Base-by-base conservation (phyloP, 2,329 filamentous ascomycete species). In the Fusarium xylarioides region DNA sequence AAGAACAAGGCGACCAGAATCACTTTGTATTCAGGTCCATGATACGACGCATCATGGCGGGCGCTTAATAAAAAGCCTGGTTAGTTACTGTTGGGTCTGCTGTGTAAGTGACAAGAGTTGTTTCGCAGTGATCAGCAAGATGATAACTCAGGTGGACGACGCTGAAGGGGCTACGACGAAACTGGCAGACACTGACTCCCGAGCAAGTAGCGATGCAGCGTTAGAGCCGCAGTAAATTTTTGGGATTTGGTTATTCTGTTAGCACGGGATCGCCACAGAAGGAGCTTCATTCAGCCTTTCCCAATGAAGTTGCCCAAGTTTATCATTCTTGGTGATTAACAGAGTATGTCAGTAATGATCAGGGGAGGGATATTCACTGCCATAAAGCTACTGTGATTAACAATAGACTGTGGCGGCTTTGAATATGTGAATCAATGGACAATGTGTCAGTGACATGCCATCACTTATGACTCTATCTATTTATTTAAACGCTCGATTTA, bases 291-390 rank as follows among this genome's bases (percentile, higher is more conserved):
- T 14, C 19, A 11, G 9, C 19, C 7, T 44, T 11, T 28, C 6
- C 18, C 8, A 10, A 21, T 28, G 14, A 21, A 28, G 26, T 28
- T 28, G 19, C 44, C 44, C 18, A 15, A 28, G 7, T 28, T 28
- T 4, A 19, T 11, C 14, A 5, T 28, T 19, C 12, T 15, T 7
- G 11, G 26, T 21, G 26, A 47, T 28, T 47, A 7, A 15, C 12
- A 21, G 9, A 5, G 11, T 0, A 6, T 19, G 5, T 12, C 42
- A 11, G 12, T 10, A 21, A 14, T 28, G 4, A 28, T 14, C 12
- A 47, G 9, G 44, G 4, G 3, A 12, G 0, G 5, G 6, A 28
- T 21, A 11, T 2, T 47, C 23, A 46, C 11, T 26, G 4, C 9
- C 44, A 15, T 15, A 47, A 5, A 21, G 26, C 19, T 4, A 49